Evolutionary conservation across 345 rosid species (phyloP), one percentile per base, ranked within the genome.

Genomic region (Trapa bicornis): DNA sequence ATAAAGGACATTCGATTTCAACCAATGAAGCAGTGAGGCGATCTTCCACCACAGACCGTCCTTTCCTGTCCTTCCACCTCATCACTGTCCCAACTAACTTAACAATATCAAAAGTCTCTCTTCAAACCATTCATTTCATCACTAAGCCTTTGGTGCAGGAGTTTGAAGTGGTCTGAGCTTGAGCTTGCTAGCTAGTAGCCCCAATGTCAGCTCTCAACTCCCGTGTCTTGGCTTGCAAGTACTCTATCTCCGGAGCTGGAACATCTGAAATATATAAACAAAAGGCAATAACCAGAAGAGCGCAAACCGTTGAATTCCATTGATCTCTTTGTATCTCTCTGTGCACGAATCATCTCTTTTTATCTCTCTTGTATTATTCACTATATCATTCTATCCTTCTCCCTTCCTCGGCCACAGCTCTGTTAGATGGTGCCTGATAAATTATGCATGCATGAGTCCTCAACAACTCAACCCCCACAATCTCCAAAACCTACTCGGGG

Each of bases 121-220:
- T 54, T 33, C 48, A 56, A 58, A 45, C 8, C 5, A 1, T 22
- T 2, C 54, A 13, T 16, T 50, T 50, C 22, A 50, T 45, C 1
- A 50, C 54, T 11, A 45, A 45, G 48, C 2, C 11, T 54, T 22
- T 54, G 33, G 60, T n/a, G 29, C 60, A 16, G 7, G 22, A n/a
- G 60, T 54, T n/a, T 54, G 54, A 50, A 16, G 54, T 5, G 54
- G 48, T 7, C 11, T 41, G 2, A 41, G 43, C 43, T 45, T 4
- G 29, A 22, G 29, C 29, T 22, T 22, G 29, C 29, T 22, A 22
- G 29, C 29, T 22, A 22, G 29, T 22, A 45, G 48, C 48, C 48
- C 48, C 70, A 54, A 87, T 87, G 96, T 91, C 96, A 76, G 76
- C 88, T 78, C 81, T 87, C 83, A 92, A 88, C 76, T 87, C 97